Percentiles rank a stretch among this genome's conserved stretches.
phyloP scores from a whole-genome alignment of 805 yeast genomes.

The Wickerhamiella lipophila region DNA sequence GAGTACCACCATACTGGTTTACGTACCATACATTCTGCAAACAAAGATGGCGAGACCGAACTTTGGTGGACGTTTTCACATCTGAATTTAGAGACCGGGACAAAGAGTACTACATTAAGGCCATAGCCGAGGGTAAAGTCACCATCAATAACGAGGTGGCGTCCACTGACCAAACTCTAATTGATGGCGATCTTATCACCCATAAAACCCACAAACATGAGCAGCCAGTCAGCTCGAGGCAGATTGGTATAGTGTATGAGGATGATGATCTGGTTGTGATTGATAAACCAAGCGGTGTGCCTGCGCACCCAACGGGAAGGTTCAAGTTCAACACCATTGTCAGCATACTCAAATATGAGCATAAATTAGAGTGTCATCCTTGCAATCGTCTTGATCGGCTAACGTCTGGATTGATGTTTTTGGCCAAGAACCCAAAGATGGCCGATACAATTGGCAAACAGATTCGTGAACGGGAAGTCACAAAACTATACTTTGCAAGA shows the following conservation, averaged over 20 bases:
- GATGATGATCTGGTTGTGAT: conserved; percentile 67
- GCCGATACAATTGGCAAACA: conserved; percentile 67
- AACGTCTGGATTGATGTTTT: conserved; percentile 87
- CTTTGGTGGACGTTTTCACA: conserved; percentile 64
- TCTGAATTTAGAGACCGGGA: conserved; percentile 76
- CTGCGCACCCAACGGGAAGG: conserved; percentile 88
- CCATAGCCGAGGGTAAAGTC: conserved; percentile 65
- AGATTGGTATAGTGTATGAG: conserved; percentile 55
- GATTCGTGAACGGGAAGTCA: conserved; percentile 53
- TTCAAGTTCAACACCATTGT: conserved; percentile 73
- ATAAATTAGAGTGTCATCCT: conserved; percentile 57
- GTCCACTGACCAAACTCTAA: conserved; percentile 46
- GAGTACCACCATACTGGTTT: conserved; percentile 74
- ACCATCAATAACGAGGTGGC: conserved; percentile 58
- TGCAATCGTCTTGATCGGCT: conserved; percentile 82
- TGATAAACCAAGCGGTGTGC: conserved; percentile 89
- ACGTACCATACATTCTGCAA: conserved; percentile 89
- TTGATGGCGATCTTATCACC: conserved; percentile 70
- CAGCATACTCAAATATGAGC: conserved; percentile 60
- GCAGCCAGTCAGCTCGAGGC: conserved; percentile 56
- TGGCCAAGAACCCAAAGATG: conserved; percentile 69
- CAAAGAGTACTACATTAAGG: conserved; percentile 49
- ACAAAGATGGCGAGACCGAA: conserved; percentile 79
- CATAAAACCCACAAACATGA: conserved; percentile 83
- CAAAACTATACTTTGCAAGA: conserved; percentile 74